Evolutionary conservation across 2,329 filamentous ascomycete genomes (phyloP).

Genomic region (Tolypocladium paradoxum): DNA sequence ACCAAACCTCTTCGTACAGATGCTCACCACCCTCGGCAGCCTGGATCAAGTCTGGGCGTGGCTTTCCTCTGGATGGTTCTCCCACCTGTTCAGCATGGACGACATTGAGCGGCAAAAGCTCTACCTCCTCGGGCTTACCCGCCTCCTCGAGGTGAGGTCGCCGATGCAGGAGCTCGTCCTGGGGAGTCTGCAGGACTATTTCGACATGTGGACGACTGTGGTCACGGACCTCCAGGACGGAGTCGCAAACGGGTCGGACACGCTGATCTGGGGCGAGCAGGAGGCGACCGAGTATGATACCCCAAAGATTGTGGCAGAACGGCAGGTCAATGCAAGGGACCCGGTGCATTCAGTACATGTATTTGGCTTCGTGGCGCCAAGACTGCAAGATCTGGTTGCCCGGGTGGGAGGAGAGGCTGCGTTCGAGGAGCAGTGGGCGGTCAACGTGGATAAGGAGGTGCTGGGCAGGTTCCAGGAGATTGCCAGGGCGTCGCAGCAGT

Average conservation of each 20-base stretch:
- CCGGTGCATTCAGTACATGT: conserved; percentile 57
- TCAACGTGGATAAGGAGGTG: conserved; percentile 67
- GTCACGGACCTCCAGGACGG: conserved; percentile 56
- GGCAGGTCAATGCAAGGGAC: conserved; percentile 46
- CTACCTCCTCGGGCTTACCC: conserved; percentile 60
- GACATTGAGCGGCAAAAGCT: conserved; percentile 58
- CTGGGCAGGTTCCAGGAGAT: conserved; percentile 46
- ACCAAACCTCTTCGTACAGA: conserved; percentile 54
- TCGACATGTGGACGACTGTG: conserved; percentile 65
- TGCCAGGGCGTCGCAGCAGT: conserved; percentile 8
- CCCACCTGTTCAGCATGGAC: conserved; percentile 56
- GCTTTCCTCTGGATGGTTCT: conserved; percentile 56
- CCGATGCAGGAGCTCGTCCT: conserved; percentile 48
- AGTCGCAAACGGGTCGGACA: conserved; percentile 38
- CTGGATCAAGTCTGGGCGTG: conserved; percentile 46
- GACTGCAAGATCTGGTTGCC: conserved; percentile 47
- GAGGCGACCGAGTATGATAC: conserved; percentile 43
- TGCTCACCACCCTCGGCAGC: conserved; percentile 36
- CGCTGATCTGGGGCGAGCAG: conserved; percentile 34
- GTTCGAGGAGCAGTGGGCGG: conserved; percentile 59
- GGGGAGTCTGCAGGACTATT: conserved; percentile 56
- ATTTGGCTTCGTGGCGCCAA: conserved; percentile 51
- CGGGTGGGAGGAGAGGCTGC: conserved; percentile 50
- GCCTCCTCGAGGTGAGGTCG: conserved; percentile 54
- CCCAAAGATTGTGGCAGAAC: conserved; percentile 41